Evolutionary conservation across 2,329 filamentous ascomycete species (phyloP), one percentile per base, ranked within the genome.

Genomic region (Podosphaera xanthii): DNA sequence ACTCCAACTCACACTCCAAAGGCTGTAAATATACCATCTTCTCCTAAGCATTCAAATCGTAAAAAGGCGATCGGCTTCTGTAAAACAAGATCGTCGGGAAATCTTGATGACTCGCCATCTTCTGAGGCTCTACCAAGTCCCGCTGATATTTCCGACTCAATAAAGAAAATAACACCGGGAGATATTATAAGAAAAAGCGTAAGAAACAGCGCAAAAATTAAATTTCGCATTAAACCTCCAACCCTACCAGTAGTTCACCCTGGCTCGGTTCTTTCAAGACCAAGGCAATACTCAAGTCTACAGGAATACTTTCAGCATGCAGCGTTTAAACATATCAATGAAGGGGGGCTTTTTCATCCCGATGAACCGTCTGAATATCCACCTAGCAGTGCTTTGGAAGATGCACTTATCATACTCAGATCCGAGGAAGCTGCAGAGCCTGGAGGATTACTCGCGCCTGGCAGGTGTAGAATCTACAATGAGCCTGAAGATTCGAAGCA

Each of bases 341-440:
- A 81, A 55, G 81, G 80, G 38, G 81, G 81, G 4, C 63, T 69
- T 12, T 70, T 79, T n/a, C 67, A 72, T 2, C 70, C 74, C 1
- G 79, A 84, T 59, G 78, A 83, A 71, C 77, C 75, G 0, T 74
- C 75, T 0, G 69, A 70, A 14, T 79, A 78, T 63, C 83, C 81
- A 0, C 74, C 81, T 9, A 80, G 84, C 58, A 76, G 79, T 66
- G 82, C 83, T 1, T 69, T 72, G 52, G 76, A 77, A 58, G 89
- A 96, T 70, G 89, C 87, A 1, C 72, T 72, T 14, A 72, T 81
- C n/a, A 79, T 92, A 22, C 64, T 81, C 60, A 79, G 80, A 38
- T 81, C 95, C 35, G 80, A 89, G 63, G 73, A 81, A 55, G 90
- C 88, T 63, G 81, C 81, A 2, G 76, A 86, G 65, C 79, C 82